A percentile compares a stretch with the other conserved stretches of the same genome.
Conservation (phyloP, 2,329 filamentous ascomycete species). For the Mycosphaerella sp. region DNA sequence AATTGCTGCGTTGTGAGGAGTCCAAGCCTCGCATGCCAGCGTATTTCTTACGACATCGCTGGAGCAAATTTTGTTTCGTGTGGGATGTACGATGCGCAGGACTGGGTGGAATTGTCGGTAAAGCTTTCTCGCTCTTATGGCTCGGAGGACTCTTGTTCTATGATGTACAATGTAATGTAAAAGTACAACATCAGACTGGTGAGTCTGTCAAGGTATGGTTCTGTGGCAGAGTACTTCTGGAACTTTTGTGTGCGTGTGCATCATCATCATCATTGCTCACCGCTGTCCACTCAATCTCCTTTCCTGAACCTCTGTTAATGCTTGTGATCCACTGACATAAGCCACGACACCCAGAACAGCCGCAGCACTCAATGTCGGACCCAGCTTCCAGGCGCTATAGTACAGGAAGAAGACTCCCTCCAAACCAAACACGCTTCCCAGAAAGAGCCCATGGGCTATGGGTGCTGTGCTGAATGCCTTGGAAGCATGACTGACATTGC, state of each 20-base stretch:
- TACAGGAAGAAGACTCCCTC: slow-evolving; percentile 93
- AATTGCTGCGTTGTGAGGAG: slow-evolving; percentile 47
- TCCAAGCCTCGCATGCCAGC: not conserved
- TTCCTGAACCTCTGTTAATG: slow-evolving; percentile 86
- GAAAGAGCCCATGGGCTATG: slow-evolving; percentile 75
- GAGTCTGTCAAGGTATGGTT: not conserved
- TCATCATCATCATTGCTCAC: slow-evolving; percentile 33
- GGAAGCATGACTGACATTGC: slow-evolving; percentile 70
- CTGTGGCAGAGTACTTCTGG: not conserved
- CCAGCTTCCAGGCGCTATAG: slow-evolving; percentile 86
- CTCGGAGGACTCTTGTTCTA: not conserved
- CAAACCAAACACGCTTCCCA: slow-evolving; percentile 78
- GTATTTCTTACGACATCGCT: not conserved
- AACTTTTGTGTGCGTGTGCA: not conserved
- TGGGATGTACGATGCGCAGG: no score
- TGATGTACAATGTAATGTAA: not conserved
- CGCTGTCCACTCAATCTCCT: slow-evolving; percentile 69
- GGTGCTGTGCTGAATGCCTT: slow-evolving; percentile 72
- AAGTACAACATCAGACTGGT: not conserved
- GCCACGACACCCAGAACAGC: slow-evolving; percentile 62
- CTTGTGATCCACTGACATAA: slow-evolving; percentile 82
- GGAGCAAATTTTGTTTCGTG: not conserved
- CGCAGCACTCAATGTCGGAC: slow-evolving; percentile 75
- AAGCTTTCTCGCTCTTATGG: not conserved
- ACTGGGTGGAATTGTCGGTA: not conserved